Evolutionary conservation across 2,329 filamentous ascomycete genomes (phyloP).

Genomic region (Colletotrichum gloeosporioides): DNA sequence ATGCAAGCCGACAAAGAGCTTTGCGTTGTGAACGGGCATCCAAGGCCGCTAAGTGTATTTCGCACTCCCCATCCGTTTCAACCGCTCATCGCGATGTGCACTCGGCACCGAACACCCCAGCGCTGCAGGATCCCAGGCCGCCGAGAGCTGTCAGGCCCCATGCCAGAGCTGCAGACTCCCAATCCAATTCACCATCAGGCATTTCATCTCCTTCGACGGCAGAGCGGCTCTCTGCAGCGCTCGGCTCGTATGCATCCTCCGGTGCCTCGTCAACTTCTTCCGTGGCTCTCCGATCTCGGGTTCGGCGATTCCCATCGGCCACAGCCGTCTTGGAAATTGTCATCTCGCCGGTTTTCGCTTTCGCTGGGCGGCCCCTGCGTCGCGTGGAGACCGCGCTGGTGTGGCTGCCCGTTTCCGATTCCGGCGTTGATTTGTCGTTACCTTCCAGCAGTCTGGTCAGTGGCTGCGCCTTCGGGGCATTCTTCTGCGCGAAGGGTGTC

Average conservation of each 20-base stretch:
- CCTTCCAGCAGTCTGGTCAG: neutral
- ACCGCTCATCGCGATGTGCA: conserved; percentile 41
- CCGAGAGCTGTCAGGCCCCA: conserved; percentile 51
- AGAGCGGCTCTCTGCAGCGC: conserved; percentile 33
- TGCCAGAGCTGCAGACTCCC: conserved; percentile 50
- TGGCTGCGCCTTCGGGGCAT: conserved; percentile 1
- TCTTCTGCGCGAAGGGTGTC: conserved; percentile 33
- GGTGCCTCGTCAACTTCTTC: conserved; percentile 26
- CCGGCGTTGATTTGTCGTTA: conserved; percentile 2
- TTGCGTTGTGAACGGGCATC: neutral
- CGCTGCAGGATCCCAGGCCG: conserved; percentile 49
- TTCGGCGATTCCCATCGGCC: conserved; percentile 24
- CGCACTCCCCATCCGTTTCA: neutral
- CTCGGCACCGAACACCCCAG: conserved; percentile 53
- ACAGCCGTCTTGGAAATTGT: neutral
- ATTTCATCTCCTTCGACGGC: conserved; percentile 46
- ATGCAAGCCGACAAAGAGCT: neutral
- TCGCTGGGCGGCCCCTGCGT: neutral
- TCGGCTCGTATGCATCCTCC: conserved; percentile 44
- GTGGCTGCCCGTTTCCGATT: neutral
- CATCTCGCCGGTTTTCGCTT: neutral
- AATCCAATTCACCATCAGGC: conserved; percentile 45
- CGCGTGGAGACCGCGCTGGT: conserved; percentile 1
- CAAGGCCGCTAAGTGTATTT: neutral
- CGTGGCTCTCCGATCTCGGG: conserved; percentile 31